Percentiles rank a stretch among this genome's conserved stretches.
phyloP scores from a whole-genome alignment of 768 basidiomycete genomes.

The Boletus barrowsii region DNA sequence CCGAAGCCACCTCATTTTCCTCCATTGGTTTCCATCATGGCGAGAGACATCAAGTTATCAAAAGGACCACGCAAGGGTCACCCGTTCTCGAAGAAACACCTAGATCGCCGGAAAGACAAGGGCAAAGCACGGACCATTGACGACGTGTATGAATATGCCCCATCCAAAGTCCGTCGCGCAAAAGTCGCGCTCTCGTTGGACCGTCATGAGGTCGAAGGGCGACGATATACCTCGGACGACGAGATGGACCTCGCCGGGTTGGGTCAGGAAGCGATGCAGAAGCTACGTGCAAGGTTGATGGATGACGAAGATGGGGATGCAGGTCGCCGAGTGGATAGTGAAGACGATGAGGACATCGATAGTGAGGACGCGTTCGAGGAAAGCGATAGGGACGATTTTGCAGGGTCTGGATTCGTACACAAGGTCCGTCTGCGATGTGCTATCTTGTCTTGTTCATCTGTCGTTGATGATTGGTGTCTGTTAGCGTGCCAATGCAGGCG shows the following conservation, averaged over 20 bases:
- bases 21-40: constrained; percentile 12
- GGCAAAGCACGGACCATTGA: constrained; percentile 31
- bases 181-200: constrained; percentile 55
- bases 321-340: constrained; percentile 46
- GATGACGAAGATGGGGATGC: constrained; percentile 48
- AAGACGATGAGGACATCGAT: constrained; percentile 83
- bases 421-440: constrained; percentile 2
- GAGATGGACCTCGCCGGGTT: constrained; percentile 37
- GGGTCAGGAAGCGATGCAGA: constrained; percentile 30
- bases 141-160: constrained; percentile 67
- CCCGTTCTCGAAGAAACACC: constrained; percentile 34
- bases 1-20: constrained; percentile 14
- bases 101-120: constrained; percentile 44
- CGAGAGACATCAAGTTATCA: constrained; percentile 13
- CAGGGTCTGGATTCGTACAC: constrained; percentile 48
- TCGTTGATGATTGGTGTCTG: neutral
- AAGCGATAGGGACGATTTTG: constrained; percentile 75
- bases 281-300: constrained; percentile 45
- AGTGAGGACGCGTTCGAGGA: constrained; percentile 84
- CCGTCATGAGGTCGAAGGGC: constrained; percentile 45
- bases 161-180: constrained; percentile 46
- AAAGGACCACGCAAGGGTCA: constrained; percentile 8
- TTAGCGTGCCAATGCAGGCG: constrained; percentile 23
- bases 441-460: neutral
- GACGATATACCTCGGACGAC: constrained; percentile 34